Conservation (phyloP, 2,329 filamentous ascomycete species). For the Diaporthe eres region DNA sequence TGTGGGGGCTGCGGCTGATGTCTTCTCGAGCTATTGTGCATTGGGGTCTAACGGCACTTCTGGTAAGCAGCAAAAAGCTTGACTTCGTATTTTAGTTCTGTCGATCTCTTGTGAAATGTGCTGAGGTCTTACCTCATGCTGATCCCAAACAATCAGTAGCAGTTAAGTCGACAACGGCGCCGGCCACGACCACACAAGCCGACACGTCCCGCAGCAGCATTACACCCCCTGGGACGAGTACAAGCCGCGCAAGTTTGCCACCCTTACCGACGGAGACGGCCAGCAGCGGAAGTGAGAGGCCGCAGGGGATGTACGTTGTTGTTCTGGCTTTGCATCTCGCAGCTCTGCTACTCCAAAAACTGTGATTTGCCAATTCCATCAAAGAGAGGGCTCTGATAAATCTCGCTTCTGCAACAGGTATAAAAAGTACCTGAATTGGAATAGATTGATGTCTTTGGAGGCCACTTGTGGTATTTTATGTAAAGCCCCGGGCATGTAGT, state of each 20-base stretch:
- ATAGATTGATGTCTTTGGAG: not conserved
- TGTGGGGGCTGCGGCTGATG: not conserved
- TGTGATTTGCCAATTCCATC: not conserved
- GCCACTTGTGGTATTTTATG: not conserved
- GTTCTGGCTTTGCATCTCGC: not conserved
- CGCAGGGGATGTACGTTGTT: not conserved
- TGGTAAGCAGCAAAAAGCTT: not conserved
- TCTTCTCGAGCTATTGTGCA: conserved; percentile 6
- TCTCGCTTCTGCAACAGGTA: not conserved
- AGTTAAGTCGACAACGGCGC: not conserved
- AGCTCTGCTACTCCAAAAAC: not conserved
- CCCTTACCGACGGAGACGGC: not conserved
- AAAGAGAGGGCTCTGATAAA: not conserved
- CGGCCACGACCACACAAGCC: not conserved
- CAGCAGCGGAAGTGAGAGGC: not conserved
- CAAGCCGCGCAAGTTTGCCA: not conserved
- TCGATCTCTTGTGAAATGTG: not conserved
- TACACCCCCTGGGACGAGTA: not conserved
- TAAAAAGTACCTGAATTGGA: no score
- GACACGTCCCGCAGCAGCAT: not conserved
- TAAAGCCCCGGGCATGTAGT: not conserved
- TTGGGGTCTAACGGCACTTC: not conserved
- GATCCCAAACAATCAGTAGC: not conserved
- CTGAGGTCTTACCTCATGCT: not conserved
- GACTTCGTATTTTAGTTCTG: not conserved